Base-by-base conservation (phyloP, 2,329 filamentous ascomycete genomes). In the Ophiostoma ulmi region DNA sequence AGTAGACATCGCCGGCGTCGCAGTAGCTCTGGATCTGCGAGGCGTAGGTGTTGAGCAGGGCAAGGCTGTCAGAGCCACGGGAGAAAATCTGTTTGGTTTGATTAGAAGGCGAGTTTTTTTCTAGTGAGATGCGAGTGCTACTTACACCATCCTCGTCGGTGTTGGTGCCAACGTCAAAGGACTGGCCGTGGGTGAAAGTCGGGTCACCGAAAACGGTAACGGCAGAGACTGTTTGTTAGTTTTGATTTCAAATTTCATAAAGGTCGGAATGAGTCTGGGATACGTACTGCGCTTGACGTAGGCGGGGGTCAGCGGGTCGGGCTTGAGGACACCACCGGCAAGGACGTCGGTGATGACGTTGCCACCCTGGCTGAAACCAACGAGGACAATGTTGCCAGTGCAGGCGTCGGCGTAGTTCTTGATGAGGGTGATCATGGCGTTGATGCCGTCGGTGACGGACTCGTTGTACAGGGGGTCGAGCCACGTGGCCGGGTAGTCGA, bases 1-100 rank as follows among this genome's bases (percentile, higher is more conserved):
- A 77, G 69, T 76, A 77, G 1, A 75, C 72, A 63, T 77, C 76
- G 61, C 74, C 75, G 0, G 71, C 70, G 68, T 77, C 74, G 68
- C 76, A 77, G 71, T 74, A 77, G 63, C 73, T 75, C 55, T 73
- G 72, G 67, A 77, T 77, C 17, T 71, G 68, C 44, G 70, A 69
- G 11, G 73, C 71, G 64, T 75, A 75, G 6, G 73, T 67, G 68
- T 74, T 74, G 68, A 76, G 76, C 38, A 73, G 70, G 6, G 73
- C 68, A 11, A 71, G 70, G 41, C 44, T 69, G 20, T 71, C 55
- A 61, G 74, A 70, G 2, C 63, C n/a, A 4, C 76, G 75, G 26
- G 75, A 73, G 64, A 77, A 77, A 68, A 77, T 70, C 69, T 70
- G 35, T 39, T 26, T 65, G 2, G 61, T 64, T 64, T 39, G 61